phyloP scores from a whole-genome alignment of 129 eudicot genomes.

The Erigeron canadensis region DNA sequence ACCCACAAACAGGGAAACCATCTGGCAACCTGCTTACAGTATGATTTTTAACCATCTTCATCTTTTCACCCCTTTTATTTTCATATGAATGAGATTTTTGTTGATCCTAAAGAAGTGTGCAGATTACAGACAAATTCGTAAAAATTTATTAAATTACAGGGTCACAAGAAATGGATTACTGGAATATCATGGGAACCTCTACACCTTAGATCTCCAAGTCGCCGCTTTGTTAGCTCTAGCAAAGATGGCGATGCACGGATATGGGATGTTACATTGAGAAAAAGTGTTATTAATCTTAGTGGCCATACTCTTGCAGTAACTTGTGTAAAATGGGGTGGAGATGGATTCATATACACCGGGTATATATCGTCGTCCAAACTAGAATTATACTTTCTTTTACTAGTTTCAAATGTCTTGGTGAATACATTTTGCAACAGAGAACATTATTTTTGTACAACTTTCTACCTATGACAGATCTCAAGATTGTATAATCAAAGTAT shows the following conservation, averaged over 20 bases:
- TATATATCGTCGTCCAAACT: constrained; percentile 36
- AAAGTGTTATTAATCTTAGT: constrained; percentile 71
- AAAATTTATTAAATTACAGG: constrained; percentile 46
- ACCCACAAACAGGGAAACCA: constrained; percentile 74
- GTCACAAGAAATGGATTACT: constrained; percentile 96
- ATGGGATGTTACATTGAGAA: constrained; percentile 74
- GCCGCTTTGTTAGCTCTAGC: constrained; percentile 94
- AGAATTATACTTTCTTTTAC: neutral
- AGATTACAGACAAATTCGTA: constrained; percentile 3
- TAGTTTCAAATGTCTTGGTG: neutral
- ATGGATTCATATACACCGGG: constrained; percentile 98
- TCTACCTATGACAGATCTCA: constrained; percentile 60
- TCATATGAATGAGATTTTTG: neutral
- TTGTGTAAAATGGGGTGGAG: constrained; percentile 99
- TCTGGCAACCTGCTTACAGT: constrained; percentile 73
- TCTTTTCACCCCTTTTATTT: neutral
- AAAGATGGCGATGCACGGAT: constrained; percentile 99
- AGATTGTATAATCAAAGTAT: constrained; percentile 90
- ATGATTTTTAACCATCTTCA: constrained; percentile 23
- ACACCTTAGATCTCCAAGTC: constrained; percentile 78
- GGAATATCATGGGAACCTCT: constrained; percentile 97
- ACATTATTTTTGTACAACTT: neutral
- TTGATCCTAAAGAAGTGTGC: too few species aligned
- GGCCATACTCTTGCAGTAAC: constrained; percentile 98
- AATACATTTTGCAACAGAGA: neutral